Evolutionary conservation across 2,329 filamentous ascomycete species (phyloP), one percentile per base, ranked within the genome.

Genomic region (Colletotrichum destructivum): DNA sequence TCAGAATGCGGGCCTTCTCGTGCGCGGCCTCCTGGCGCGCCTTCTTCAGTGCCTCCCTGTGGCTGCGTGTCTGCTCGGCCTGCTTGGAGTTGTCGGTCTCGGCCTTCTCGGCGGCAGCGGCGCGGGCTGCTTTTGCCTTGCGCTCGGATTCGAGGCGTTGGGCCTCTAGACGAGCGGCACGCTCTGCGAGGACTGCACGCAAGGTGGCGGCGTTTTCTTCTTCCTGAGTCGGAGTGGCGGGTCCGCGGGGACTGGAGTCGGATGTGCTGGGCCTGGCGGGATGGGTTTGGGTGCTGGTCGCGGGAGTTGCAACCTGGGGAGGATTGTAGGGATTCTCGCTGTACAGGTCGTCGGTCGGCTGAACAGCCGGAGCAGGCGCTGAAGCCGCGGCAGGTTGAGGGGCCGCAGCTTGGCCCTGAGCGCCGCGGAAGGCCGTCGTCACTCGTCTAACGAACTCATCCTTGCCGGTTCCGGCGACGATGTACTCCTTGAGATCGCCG

Each of bases 401-500:
- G 15, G 44, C 59, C 8, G 52, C 13, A 23, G 61, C 23, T 23
- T 69, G 59, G n/a, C 57, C 62, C 31, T 66, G 69, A 4, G 62
- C 64, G 2, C 66, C 65, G 4, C 62, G 68, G 9, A 67, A 40
- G 55, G 84, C 84, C 66, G 81, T 81, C 16, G 81, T 79, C 4
- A 94, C 74, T 31, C 90, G 85, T 54, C 84, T 85, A 59, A 90
- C 80, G 69, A 96, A 94, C 11, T 94, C 91, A 18, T 92, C 88
- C 77, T 89, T 91, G 16, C 85, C 82, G 11, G 89, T 87, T 11
- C 91, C 92, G 1, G 89, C 84, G 47, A 90, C 86, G 12, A 97
- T 87, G 79, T 95, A 95, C 79, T 96, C 92, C 77, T 92, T 91
- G 16, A 97, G 84, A 73, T 93, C 89, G 11, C 93, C 94, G 81